Conservation (phyloP, 495 filamentous ascomycete species). For the Lasiosphaeria miniovina region DNA sequence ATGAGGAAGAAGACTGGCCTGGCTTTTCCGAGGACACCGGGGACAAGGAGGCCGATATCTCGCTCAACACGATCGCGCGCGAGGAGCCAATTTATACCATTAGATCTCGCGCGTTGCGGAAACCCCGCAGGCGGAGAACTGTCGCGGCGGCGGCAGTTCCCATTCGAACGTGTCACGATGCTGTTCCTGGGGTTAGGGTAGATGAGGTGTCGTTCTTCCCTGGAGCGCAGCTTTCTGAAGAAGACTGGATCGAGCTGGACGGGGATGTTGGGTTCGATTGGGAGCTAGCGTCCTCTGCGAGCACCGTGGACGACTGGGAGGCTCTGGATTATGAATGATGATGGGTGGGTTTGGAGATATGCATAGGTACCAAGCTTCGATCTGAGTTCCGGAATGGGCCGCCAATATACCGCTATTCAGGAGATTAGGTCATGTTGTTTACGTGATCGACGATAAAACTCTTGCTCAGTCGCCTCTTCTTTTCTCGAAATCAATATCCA, state of each 20-base stretch:
- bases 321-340: not conserved
- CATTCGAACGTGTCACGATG: not conserved
- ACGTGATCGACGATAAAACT: no score
- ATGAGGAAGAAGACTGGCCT: not conserved
- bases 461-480: no score
- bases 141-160: not conserved
- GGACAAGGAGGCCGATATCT: not conserved
- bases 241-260: not conserved
- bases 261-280: not conserved
- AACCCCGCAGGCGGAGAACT: not conserved
- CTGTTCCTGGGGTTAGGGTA: not conserved
- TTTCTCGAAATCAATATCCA: no score
- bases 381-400: no score
- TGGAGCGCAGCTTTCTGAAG: no score
- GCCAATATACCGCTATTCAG: no score
- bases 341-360: not conserved
- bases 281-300: not conserved
- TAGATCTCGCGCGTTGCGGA: not conserved
- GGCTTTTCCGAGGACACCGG: no score
- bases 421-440: no score
- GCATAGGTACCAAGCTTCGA: no score
- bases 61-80: not conserved
- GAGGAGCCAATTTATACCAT: not conserved
- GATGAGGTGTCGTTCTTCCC: not conserved
- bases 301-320: not conserved